Evolutionary conservation across 1,284 basidiomycete genomes (phyloP), one percentile per base, ranked within the genome.

Genomic region (Rhodotorula glutinis): DNA sequence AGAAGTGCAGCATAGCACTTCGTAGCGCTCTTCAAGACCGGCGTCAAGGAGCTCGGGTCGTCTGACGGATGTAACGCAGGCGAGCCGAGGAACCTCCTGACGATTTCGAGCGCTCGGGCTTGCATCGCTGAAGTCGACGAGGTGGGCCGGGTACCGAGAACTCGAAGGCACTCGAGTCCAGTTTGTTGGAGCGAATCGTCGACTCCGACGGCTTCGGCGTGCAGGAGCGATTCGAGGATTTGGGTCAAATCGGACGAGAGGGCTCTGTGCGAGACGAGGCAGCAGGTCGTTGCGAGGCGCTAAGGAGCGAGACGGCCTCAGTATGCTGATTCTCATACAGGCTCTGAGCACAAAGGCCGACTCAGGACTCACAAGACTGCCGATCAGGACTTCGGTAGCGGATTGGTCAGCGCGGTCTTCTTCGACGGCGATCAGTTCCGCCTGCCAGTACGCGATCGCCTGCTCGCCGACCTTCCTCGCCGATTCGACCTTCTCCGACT

Each of bases 161-260:
- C 17, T 30, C 52, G 62, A 10, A 63, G 33, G 1, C 57, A 43
- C 10, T 57, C 41, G 13, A 60, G 54, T 3, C 58, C 66, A 21
- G 53, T 40, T 7, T 60, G 27, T 23, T 67, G 66, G 8, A 67
- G 54, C 16, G 58, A 30, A 27, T 29, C 53, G 30, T 59, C 53
- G 23, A 63, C 27, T 2, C 46, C 53, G 41, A 56, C 53, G 19
- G 62, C 53, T 0, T 59, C 49, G 23, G 66, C 62, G n/a, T 63
- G 57, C 41, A 67, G 62, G 33, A 67, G 57, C 30, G 58, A 53
- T 14, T 63, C 57, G 54, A 67, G 51, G 23, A 52, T 57, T 4
- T 30, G 3, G 33, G 60, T 38, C 21, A 64, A 43, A 33, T 43
- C 41, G 9, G 62, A 30, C 16, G 51, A 17, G 43, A 40, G 62